These are phyloP conservation scores for Pisolithus microcarpus DNA, from an alignment of 768 basidiomycete species.

Conservation along the genomic window DNA sequence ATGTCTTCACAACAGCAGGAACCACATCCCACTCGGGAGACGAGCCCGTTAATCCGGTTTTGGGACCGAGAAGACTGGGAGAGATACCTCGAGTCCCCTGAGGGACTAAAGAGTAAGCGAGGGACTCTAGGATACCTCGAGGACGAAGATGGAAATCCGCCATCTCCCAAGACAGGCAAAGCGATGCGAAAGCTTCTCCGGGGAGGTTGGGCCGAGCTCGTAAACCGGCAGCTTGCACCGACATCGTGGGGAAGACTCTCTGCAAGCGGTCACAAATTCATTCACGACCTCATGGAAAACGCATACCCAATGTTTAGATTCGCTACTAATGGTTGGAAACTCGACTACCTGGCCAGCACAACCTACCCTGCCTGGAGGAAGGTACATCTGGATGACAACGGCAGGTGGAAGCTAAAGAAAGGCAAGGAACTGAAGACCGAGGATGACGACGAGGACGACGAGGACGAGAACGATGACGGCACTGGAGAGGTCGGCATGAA, in stretches of 20 bases:
- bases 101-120: background rate
- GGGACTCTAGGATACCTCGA: background rate
- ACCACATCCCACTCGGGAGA: background rate
- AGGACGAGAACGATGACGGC: background rate
- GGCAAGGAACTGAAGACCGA: background rate
- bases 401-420: background rate
- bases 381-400: background rate
- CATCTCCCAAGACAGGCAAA: background rate
- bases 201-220: background rate
- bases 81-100: background rate
- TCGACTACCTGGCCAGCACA: background rate
- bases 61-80: no score
- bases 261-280: background rate
- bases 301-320: background rate
- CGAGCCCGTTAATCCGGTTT: background rate
- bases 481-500: background rate
- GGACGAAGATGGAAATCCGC: background rate
- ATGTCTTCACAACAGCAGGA: background rate
- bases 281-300: background rate
- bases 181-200: no score
- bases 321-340: background rate
- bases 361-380: background rate
- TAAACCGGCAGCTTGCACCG: background rate
- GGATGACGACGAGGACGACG: background rate
- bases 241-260: background rate